phyloP scores from a whole-genome alignment of 768 basidiomycete genomes.

The Flagelloscypha sp. region DNA sequence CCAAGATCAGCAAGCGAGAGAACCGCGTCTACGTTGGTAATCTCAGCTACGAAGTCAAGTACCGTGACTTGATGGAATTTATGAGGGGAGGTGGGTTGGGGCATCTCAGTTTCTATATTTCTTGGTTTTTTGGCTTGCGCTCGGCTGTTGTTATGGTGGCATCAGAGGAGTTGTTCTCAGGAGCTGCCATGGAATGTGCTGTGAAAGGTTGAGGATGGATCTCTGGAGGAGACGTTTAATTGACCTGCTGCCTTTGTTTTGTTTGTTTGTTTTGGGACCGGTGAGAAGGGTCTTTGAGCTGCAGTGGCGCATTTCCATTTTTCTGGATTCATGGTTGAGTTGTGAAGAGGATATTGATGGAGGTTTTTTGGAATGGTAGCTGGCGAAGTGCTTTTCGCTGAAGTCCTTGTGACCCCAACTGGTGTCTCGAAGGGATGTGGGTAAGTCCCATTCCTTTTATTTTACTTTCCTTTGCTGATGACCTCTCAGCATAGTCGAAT shows the following conservation, averaged over 20 bases:
- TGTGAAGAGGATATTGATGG: slow-evolving; percentile 87
- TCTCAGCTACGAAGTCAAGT: slow-evolving; percentile 97
- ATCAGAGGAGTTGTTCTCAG: no score
- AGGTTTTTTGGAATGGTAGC: slow-evolving; percentile 90
- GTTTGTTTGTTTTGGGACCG: no score
- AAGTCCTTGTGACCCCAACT: slow-evolving; percentile 94
- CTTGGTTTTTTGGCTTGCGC: slow-evolving; percentile 9
- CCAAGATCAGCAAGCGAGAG: slow-evolving; percentile 95
- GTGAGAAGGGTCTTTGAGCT: no score
- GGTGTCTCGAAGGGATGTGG: slow-evolving; percentile 99
- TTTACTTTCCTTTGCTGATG: slow-evolving; percentile 10
- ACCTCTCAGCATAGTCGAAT: slow-evolving; percentile 84
- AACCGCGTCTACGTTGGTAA: slow-evolving; percentile 99
- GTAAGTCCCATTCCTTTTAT: slow-evolving; percentile 42
- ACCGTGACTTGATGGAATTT: slow-evolving; percentile 98
- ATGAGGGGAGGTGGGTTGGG: slow-evolving; percentile 99
- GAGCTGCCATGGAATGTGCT: no score
- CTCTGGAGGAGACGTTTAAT: no score
- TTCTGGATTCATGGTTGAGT: slow-evolving; percentile 46
- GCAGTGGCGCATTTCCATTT: no score
- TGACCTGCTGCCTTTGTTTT: no score
- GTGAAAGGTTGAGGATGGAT: no score
- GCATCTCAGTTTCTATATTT: slow-evolving; percentile 52
- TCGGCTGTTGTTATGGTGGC: slow-evolving; percentile 1
- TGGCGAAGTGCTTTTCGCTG: slow-evolving; percentile 99